These are phyloP conservation scores for Dactylis glomerata DNA, from an alignment of 176 grass and related monocot genomes.

Conservation along the genomic window DNA sequence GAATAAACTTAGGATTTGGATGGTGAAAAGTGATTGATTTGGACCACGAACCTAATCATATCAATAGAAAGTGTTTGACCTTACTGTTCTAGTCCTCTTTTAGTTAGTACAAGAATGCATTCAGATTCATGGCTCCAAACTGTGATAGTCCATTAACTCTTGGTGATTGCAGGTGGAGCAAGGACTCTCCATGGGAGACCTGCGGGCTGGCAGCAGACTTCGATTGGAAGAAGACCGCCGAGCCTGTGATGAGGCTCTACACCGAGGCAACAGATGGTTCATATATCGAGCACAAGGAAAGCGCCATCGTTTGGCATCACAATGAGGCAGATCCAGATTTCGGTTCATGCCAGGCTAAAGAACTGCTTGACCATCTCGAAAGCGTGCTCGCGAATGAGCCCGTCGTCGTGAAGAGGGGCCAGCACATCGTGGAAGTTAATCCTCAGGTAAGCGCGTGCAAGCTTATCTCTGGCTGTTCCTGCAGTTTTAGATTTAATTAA, in stretches of 20 bases:
- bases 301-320: constrained; percentile 88
- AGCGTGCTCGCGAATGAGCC: constrained; percentile 94
- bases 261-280: constrained; percentile 78
- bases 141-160: not conserved
- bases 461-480: not conserved
- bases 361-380: constrained; percentile 86
- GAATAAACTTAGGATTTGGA: not conserved
- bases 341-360: constrained; percentile 88
- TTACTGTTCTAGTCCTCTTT: not conserved
- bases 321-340: constrained; percentile 90
- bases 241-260: constrained; percentile 75
- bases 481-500: not conserved
- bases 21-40: not conserved
- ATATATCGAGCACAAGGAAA: constrained; percentile 70
- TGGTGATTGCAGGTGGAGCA: constrained; percentile 61
- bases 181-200: constrained; percentile 62
- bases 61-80: not conserved
- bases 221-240: constrained; percentile 71
- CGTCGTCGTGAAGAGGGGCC: constrained; percentile 82
- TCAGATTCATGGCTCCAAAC: not conserved
- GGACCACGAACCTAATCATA: not conserved
- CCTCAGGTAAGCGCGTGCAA: constrained; percentile 70
- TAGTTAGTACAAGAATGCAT: not conserved
- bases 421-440: constrained; percentile 89
- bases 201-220: constrained; percentile 40